Evolutionary conservation across 768 basidiomycete species (phyloP), one percentile per base, ranked within the genome.

Genomic region (Hygrocybe punicea): DNA sequence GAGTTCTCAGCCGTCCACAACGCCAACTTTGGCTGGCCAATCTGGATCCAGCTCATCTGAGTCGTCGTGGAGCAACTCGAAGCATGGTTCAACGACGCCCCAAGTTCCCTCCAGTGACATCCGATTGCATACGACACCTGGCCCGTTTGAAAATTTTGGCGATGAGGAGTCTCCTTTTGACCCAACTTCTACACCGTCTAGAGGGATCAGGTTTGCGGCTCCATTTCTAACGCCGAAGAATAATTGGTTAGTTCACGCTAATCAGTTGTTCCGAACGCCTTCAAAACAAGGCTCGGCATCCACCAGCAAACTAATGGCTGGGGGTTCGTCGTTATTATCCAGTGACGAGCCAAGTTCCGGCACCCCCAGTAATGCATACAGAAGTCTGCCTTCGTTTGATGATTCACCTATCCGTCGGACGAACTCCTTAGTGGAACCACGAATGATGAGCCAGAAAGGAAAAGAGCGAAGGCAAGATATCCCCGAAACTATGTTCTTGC

Each of bases 171-270:
- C 78, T 5, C 81, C 84, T 1, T 92, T 90, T 64, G 89, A 92
- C 67, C 88, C 89, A 5, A 84, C 84, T 23, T 86, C 87, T 17
- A 91, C 89, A 8, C 89, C 89, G 3, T 91, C 89, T n/a, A 76
- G 89, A 44, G 87, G 89, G 4, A 84, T 89, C 62, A 83, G 76
- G 63, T 84, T 88, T 62, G 77, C 76, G 42, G 70, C 69, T 10
- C 65, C 84, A 2, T 86, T 86, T 63, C 71, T 79, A 39, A 87
- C 85, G 17, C 86, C 86, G n/a, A 88, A 85, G 67, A 77, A 77
- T 47, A 76, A 68, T 33, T 60, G 82, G 81, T 66, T 73, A 1
- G 67, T 73, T 11, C 73, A 78, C 21, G 71, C 73, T 4, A 74
- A 71, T 50, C 74, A 76, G 6, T 55, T 78, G 51, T 82, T 81